Percentiles rank a stretch among this genome's conserved stretches.
phyloP scores from a whole-genome alignment of 2,329 filamentous ascomycete genomes.

The Byssothecium circinans region DNA sequence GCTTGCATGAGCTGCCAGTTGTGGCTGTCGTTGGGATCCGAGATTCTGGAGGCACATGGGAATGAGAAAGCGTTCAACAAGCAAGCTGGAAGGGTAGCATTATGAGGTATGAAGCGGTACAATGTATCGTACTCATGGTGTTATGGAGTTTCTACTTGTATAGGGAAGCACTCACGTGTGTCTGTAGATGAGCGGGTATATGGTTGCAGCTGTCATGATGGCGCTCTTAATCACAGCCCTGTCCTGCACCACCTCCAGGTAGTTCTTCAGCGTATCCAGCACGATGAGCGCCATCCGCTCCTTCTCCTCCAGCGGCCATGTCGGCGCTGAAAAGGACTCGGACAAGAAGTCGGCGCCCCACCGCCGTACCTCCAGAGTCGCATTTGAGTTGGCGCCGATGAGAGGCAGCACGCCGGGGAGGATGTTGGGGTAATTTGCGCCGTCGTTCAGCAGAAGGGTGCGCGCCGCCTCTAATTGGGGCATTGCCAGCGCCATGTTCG shows the following conservation, averaged over 20 bases:
- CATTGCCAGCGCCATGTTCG: constrained; percentile 49
- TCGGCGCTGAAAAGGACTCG: constrained; percentile 93
- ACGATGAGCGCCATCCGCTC: constrained; percentile 70
- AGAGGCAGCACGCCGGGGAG: constrained; percentile 92
- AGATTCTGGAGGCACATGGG: constrained; percentile 64
- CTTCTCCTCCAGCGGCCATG: constrained; percentile 75
- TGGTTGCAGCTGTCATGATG: constrained; percentile 85
- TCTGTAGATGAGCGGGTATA: constrained; percentile 88
- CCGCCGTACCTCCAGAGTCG: constrained; percentile 74
- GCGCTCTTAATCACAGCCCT: constrained; percentile 78
- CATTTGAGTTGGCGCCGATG: constrained; percentile 66
- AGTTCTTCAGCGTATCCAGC: constrained; percentile 68
- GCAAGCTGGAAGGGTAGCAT: constrained; percentile 17
- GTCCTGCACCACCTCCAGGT: constrained; percentile 65
- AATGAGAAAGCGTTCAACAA: constrained; percentile 36
- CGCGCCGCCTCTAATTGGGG: constrained; percentile 88
- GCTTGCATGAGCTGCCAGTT: constrained; percentile 86
- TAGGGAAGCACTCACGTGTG: constrained; percentile 75
- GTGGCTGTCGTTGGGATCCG: constrained; percentile 77
- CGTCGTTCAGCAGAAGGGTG: constrained; percentile 82
- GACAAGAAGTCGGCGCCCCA: constrained; percentile 97
- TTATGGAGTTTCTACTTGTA: not conserved
- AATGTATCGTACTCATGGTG: not conserved
- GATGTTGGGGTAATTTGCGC: constrained; percentile 87
- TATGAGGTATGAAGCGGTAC: constrained; percentile 9